A percentile compares a stretch with the other conserved stretches of the same genome.
Conservation (phyloP, 2,329 filamentous ascomycete genomes). For the Fusarium caatingaense region DNA sequence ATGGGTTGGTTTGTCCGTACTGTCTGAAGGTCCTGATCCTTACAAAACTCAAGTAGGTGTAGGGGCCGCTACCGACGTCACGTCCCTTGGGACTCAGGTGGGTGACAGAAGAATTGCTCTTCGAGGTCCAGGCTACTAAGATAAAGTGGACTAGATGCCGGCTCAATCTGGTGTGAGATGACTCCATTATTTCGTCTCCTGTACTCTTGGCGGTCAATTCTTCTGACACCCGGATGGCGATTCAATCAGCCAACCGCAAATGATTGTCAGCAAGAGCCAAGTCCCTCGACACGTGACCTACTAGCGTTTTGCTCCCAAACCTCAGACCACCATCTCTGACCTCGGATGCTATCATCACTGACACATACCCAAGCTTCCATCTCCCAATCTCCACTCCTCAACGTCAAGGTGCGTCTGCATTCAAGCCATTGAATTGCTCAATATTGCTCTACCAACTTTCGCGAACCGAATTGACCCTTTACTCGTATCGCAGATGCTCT, state of each 20-base stretch:
- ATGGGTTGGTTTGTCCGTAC: background rate
- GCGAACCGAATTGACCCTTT: slow-evolving; percentile 56
- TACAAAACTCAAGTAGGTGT: background rate
- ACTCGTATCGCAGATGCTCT: slow-evolving; percentile 76
- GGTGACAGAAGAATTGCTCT: too few species aligned
- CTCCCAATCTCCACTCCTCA: slow-evolving; percentile 45
- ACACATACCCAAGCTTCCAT: slow-evolving; percentile 44
- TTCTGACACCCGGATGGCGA: too few species aligned
- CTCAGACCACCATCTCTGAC: slow-evolving; percentile 49
- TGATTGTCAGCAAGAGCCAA: slow-evolving; percentile 23
- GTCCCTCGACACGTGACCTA: slow-evolving; percentile 38
- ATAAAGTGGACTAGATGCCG: too few species aligned
- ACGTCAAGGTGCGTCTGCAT: slow-evolving; percentile 44
- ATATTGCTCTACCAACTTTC: background rate
- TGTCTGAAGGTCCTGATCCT: background rate
- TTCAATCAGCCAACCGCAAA: slow-evolving; percentile 14
- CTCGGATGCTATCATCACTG: slow-evolving; percentile 46
- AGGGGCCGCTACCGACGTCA: slow-evolving; percentile 41
- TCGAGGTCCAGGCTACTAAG: too few species aligned
- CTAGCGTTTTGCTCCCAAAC: slow-evolving; percentile 47
- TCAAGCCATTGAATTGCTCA: slow-evolving; percentile 16
- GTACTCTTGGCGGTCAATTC: too few species aligned
- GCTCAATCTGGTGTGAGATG: too few species aligned
- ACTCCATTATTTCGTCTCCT: too few species aligned
- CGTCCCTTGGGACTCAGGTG: background rate